These are phyloP conservation scores for Pistacia vera DNA, from an alignment of 345 rosid genomes.

Conservation along the genomic window DNA sequence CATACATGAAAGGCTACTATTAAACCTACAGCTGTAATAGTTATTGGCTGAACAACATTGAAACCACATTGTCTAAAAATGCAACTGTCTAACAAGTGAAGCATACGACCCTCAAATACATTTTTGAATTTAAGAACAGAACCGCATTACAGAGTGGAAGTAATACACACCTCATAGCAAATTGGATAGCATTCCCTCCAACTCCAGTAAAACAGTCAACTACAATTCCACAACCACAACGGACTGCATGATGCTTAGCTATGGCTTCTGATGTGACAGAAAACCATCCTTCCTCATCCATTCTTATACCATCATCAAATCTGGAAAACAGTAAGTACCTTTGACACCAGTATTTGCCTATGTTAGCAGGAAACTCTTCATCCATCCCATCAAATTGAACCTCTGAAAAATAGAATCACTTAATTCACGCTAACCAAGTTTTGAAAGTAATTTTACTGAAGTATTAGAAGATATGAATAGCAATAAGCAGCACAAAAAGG, in stretches of 20 bases:
- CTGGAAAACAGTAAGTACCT: slow-evolving; percentile 76
- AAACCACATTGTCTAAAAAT: neutral
- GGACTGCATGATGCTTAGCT: slow-evolving; percentile 83
- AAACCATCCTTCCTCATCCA: slow-evolving; percentile 99
- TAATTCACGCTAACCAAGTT: neutral
- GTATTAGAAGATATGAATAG: neutral
- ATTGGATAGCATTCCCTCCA: slow-evolving; percentile 95
- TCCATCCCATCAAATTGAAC: slow-evolving; percentile 34
- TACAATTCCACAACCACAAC: slow-evolving; percentile 55
- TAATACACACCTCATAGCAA: slow-evolving; percentile 60
- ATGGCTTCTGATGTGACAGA: slow-evolving; percentile 93
- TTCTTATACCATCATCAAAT: slow-evolving; percentile 78
- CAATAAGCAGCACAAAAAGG: neutral
- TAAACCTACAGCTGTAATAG: neutral
- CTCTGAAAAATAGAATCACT: slow-evolving; percentile 41
- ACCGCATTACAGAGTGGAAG: neutral
- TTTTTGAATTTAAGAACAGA: neutral
- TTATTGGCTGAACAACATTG: neutral
- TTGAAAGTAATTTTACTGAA: neutral
- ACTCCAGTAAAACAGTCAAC: slow-evolving; percentile 92
- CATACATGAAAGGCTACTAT: neutral
- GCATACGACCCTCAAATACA: neutral
- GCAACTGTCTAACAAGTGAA: neutral
- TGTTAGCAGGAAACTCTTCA: slow-evolving; percentile 46
- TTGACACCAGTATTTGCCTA: slow-evolving; percentile 85